Evolutionary conservation across 2,329 filamentous ascomycete genomes (phyloP), one percentile per base, ranked within the genome.

Genomic region (Diplocarpon mali): DNA sequence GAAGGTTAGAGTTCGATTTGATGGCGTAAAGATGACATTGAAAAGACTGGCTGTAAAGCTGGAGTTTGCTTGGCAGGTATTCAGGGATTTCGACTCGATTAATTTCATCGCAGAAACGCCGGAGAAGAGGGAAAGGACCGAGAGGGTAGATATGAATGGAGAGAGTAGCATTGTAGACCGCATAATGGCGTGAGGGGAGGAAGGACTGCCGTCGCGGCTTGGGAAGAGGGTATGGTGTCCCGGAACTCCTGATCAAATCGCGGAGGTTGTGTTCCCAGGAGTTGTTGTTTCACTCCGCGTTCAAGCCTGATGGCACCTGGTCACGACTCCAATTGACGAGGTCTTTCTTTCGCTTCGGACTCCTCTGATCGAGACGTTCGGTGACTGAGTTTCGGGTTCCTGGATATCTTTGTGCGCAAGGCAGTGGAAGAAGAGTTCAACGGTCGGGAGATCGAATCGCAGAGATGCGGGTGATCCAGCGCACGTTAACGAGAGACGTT

Each of bases 41-140:
- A 95, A 95, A 47, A 92, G 73, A 56, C 83, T 88, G 57, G 89
- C 88, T 4, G 85, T 84, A 65, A 95, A 93, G 60, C 80, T 81
- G 24, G 85, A 90, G 65, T 90, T 82, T 47, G 78, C 70, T 71
- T 89, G 84, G 67, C 89, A 95, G 38, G 83, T 75, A 64, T 85
- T 88, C 55, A 95, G 75, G 20, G 89, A 93, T 61, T 76, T 85
- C 45, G 89, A 92, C 57, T 80, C 72, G 58, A 96, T 61, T 41
- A 61, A 55, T 48, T 47, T 52, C 30, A 53, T 39, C 40, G 57
- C 57, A n/a, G 53, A 54, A 16, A 45, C 47, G 41, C 45, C 42
- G 10, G 57, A 55, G 15, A 58, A 43, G 17, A 60, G 44, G 24
- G 58, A 57, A 38, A 58, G 48, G 39, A 62, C 40, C 16, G 59